Percentiles rank a stretch among this genome's conserved stretches.
Evolutionary conservation across 208 protist genomes (phyloP).

Genomic region (Acanthamoeba polyphaga): DNA sequence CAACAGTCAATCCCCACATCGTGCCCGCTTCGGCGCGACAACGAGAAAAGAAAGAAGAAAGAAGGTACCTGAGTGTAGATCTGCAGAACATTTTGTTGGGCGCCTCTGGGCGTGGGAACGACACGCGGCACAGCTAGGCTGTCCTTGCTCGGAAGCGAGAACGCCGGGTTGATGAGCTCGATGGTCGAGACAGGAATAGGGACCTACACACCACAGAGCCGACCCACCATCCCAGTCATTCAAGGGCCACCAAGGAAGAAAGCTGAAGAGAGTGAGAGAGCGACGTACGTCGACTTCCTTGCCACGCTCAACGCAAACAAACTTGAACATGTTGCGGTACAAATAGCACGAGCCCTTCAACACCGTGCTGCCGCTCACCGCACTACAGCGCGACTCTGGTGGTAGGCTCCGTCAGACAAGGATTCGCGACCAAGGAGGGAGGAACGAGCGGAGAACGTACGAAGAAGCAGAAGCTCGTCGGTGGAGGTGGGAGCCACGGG

Average conservation of each 20-base stretch:
- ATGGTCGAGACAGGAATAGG: background rate
- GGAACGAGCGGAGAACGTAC: background rate
- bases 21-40: background rate
- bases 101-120: background rate
- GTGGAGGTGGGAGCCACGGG: background rate
- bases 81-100: background rate
- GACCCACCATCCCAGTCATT: too few relatives aligned
- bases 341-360: conserved; percentile 24
- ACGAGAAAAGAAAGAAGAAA: background rate
- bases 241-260: background rate
- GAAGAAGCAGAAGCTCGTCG: background rate
- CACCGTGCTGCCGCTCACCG: conserved; percentile 17
- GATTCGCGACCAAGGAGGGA: background rate
- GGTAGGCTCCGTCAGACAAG: too few relatives aligned
- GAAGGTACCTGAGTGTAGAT: conserved; percentile 20
- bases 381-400: conserved; percentile 1
- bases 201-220: background rate
- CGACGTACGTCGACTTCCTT: conserved; percentile 24
- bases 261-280: background rate
- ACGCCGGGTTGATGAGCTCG: conserved; percentile 6
- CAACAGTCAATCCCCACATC: background rate
- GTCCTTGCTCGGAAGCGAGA: background rate
- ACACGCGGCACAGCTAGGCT: background rate
- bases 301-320: conserved; percentile 29
- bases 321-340: conserved; percentile 61